Conservation (phyloP, 2,329 filamentous ascomycete species). For the Alternaria panax region DNA sequence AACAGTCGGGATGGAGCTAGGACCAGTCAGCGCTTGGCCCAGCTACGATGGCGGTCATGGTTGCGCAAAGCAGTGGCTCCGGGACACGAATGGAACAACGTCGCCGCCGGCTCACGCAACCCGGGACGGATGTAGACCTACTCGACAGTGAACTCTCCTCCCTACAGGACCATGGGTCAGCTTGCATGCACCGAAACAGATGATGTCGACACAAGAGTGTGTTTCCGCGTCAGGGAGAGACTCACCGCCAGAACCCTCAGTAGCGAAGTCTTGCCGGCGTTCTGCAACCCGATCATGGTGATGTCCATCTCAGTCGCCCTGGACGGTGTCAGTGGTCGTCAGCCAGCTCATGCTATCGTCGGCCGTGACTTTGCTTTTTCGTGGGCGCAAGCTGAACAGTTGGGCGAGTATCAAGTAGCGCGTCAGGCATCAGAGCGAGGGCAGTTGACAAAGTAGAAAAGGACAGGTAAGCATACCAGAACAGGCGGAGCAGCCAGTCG, state of each 20-base stretch:
- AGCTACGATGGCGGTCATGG: slow-evolving; percentile 32
- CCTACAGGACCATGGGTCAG: slow-evolving; percentile 64
- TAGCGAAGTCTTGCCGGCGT: slow-evolving; percentile 96
- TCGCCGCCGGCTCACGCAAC: slow-evolving; percentile 37
- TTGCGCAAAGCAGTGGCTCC: slow-evolving; percentile 40
- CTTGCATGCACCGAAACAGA: slow-evolving; percentile 26
- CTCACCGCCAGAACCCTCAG: slow-evolving; percentile 94
- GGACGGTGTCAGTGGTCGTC: slow-evolving; percentile 32
- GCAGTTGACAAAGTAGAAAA: slow-evolving; percentile 17
- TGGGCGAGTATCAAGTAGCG: slow-evolving; percentile 36
- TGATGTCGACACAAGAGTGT: slow-evolving; percentile 35
- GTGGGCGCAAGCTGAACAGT: slow-evolving; percentile 23
- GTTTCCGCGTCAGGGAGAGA: slow-evolving; percentile 46
- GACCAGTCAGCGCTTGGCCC: slow-evolving; percentile 51
- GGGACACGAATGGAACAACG: slow-evolving; percentile 37
- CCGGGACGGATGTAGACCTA: slow-evolving; percentile 64
- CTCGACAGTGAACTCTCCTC: slow-evolving; percentile 98
- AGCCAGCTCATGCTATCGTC: slow-evolving; percentile 19
- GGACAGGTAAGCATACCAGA: slow-evolving; percentile 73
- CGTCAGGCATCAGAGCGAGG: slow-evolving; percentile 34
- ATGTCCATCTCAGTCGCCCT: slow-evolving; percentile 99
- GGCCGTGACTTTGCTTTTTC: slow-evolving; percentile 28
- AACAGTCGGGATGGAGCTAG: slow-evolving; percentile 95
- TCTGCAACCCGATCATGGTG: slow-evolving; percentile 97
- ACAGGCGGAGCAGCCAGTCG: slow-evolving; percentile 97